phyloP scores from a whole-genome alignment of 1,284 basidiomycete species.

The Ceratorhiza oryzae-sativae region DNA sequence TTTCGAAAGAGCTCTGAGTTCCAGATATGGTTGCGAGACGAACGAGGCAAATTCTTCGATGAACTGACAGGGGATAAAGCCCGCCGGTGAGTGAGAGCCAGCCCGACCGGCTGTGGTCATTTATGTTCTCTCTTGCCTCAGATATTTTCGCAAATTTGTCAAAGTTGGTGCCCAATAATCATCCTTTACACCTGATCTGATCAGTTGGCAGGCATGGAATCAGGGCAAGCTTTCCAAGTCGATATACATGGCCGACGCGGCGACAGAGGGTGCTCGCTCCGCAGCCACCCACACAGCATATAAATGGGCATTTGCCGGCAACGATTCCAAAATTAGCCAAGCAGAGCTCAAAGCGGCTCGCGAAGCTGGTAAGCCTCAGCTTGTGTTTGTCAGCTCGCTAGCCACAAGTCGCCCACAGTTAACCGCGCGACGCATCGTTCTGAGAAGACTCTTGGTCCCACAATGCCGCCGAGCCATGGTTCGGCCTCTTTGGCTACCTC shows the following conservation, averaged over 20 bases:
- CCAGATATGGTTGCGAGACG: slow-evolving; percentile 76
- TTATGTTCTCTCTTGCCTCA: slow-evolving; percentile 47
- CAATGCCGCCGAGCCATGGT: slow-evolving; percentile 22
- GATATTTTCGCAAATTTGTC: slow-evolving; percentile 84
- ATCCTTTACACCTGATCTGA: neutral
- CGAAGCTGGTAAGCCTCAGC: slow-evolving; percentile 45
- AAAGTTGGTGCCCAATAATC: slow-evolving; percentile 58
- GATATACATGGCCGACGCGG: slow-evolving; percentile 12
- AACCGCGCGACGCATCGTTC: neutral
- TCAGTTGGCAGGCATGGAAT: slow-evolving; percentile 68
- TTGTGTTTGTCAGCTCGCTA: slow-evolving; percentile 60
- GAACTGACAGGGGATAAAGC: slow-evolving; percentile 76
- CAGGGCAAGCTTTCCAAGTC: slow-evolving; percentile 66
- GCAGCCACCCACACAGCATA: slow-evolving; percentile 52
- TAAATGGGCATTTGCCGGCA: slow-evolving; percentile 63
- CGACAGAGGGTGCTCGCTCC: neutral
- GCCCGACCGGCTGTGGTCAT: too few species aligned
- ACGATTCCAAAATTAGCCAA: slow-evolving; percentile 58
- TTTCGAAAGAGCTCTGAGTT: slow-evolving; percentile 81
- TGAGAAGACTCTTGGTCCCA: slow-evolving; percentile 5
- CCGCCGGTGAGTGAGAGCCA: slow-evolving; percentile 61
- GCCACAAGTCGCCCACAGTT: slow-evolving; percentile 47
- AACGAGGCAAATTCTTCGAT: slow-evolving; percentile 81
- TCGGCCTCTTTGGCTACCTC: slow-evolving; percentile 54
- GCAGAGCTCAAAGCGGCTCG: slow-evolving; percentile 65